Evolutionary conservation across 2,329 filamentous ascomycete genomes (phyloP).

Genomic region (Verticillium alfalfae): DNA sequence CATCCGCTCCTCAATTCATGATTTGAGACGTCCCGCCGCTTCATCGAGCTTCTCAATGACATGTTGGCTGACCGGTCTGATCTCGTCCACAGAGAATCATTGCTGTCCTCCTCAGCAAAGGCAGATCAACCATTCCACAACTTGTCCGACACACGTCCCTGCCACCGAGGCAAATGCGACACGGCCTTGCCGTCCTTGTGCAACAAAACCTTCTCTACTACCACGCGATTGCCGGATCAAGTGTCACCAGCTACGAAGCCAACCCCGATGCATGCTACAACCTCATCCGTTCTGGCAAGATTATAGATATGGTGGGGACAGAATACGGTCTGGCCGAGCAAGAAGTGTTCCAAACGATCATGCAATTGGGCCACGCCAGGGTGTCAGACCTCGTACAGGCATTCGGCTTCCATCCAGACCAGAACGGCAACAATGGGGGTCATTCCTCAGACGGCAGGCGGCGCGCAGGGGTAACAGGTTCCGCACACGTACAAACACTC

Average conservation of each 20-base stretch:
- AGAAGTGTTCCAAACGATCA: conserved; percentile 67
- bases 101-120: conserved; percentile 68
- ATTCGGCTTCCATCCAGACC: conserved; percentile 36
- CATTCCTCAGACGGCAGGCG: conserved; percentile 19
- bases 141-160: conserved; percentile 70
- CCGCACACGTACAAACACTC: conserved; percentile 32
- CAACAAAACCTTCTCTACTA: conserved; percentile 85
- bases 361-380: conserved; percentile 72
- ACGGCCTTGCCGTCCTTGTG: conserved; percentile 77
- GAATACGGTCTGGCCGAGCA: conserved; percentile 71
- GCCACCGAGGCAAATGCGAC: conserved; percentile 67
- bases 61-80: conserved; percentile 6
- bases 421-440: conserved; percentile 14
- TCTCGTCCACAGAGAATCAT: conserved; percentile 67
- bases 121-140: conserved; percentile 66
- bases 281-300: conserved; percentile 74
- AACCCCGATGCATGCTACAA: conserved; percentile 77
- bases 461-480: background rate
- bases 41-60: background rate
- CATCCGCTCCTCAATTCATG: conserved; percentile 5
- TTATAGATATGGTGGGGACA: conserved; percentile 68
- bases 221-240: conserved; percentile 56
- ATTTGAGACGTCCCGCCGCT: conserved; percentile 8
- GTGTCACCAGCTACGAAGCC: conserved; percentile 73
- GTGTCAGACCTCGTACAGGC: conserved; percentile 64